Conservation (phyloP, 169 alveolate genomes). For the Plasmodium cynomolgi region DNA sequence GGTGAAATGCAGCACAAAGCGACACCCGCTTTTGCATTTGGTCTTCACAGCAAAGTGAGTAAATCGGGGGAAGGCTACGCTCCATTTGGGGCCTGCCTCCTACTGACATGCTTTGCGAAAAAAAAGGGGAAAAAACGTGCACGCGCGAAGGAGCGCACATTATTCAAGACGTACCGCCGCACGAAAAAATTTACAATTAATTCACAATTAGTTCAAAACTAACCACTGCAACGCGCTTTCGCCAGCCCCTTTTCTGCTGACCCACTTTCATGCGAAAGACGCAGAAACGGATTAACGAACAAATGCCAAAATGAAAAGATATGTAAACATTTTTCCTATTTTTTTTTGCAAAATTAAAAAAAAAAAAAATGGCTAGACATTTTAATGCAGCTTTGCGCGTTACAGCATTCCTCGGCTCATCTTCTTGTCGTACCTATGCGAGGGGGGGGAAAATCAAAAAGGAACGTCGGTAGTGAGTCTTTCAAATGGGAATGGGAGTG, state of each 20-base stretch:
- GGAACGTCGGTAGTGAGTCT: neutral
- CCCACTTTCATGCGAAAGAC: neutral
- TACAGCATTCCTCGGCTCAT: constrained; percentile 64
- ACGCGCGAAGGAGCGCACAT: no score
- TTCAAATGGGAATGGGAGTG: no score
- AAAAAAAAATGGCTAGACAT: neutral
- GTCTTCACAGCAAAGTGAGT: neutral
- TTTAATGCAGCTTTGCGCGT: neutral
- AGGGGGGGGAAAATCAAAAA: neutral
- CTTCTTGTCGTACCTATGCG: constrained; percentile 50
- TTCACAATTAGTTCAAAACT: no score
- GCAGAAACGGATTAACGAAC: neutral
- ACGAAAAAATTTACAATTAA: neutral
- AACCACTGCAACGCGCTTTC: no score
- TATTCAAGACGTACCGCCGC: neutral
- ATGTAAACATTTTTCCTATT: constrained; percentile 4
- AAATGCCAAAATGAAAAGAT: neutral
- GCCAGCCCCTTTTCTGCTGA: no score
- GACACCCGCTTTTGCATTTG: neutral
- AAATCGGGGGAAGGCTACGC: neutral
- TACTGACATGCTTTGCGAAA: no score
- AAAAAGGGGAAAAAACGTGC: neutral
- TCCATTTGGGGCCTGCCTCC: no score
- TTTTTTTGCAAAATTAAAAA: neutral
- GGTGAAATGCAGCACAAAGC: neutral